Percentiles rank a stretch among this genome's conserved stretches.
phyloP scores from a whole-genome alignment of 2,329 filamentous ascomycete genomes.

The Alternaria sp. region DNA sequence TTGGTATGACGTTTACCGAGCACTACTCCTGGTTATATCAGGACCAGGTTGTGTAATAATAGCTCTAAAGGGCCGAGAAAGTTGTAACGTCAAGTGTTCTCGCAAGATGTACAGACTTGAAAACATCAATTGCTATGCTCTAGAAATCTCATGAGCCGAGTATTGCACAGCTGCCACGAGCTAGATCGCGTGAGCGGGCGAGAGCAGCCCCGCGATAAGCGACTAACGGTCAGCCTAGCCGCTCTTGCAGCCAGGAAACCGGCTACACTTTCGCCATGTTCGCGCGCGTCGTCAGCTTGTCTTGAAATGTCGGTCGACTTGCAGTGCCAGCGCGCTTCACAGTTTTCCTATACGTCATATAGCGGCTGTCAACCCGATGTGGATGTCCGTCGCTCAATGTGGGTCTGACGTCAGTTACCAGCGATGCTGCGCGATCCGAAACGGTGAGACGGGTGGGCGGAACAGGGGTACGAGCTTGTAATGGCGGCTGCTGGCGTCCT shows the following conservation, averaged over 20 bases:
- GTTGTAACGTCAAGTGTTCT: not conserved
- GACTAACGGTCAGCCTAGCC: not conserved
- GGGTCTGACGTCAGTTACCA: constrained; percentile 34
- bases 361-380: constrained; percentile 9
- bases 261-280: not conserved
- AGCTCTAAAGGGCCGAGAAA: not conserved
- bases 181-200: not conserved
- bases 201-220: constrained; percentile 1
- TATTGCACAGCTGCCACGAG: not conserved
- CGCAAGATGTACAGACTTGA: no score
- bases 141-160: not conserved
- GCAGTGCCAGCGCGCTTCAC: not conserved
- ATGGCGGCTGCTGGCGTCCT: constrained; percentile 13
- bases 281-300: constrained; percentile 29
- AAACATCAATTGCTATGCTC: not conserved
- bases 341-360: constrained; percentile 1
- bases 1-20: not conserved
- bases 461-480: constrained; percentile 19
- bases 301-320: not conserved
- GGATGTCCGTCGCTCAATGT: not conserved
- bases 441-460: not conserved
- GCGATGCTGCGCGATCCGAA: not conserved
- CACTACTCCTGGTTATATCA: not conserved
- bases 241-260: not conserved
- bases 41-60: not conserved